phyloP scores from a whole-genome alignment of 495 filamentous ascomycete species.

The Trichodelitschia bisporula region DNA sequence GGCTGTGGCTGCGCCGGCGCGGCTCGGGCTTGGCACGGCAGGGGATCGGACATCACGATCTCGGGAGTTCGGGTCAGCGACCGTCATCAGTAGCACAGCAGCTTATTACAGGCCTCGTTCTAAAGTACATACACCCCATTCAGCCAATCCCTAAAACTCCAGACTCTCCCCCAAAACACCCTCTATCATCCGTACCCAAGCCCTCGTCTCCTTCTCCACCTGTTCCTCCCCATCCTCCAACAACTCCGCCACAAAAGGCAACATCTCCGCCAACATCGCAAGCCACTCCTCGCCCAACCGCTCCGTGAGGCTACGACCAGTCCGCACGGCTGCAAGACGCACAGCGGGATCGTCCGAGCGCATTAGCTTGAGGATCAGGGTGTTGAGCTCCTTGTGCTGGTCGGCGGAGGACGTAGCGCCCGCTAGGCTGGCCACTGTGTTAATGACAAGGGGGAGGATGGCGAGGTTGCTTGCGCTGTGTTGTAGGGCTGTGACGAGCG shows the following conservation, averaged over 20 bases:
- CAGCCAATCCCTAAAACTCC: too few relatives aligned
- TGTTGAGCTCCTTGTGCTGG: constrained; percentile 73
- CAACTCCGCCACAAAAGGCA: constrained; percentile 79
- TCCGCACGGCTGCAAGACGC: constrained; percentile 53
- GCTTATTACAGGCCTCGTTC: too few relatives aligned
- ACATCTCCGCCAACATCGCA: constrained; percentile 68
- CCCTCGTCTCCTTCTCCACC: constrained; percentile 67
- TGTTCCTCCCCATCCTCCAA: constrained; percentile 88
- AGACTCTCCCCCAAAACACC: constrained; percentile 64
- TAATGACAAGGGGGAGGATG: constrained; percentile 25
- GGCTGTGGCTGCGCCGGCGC: too few relatives aligned
- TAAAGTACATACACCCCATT: too few relatives aligned
- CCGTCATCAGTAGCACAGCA: too few relatives aligned
- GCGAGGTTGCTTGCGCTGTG: constrained; percentile 21
- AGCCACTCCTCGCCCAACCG: constrained; percentile 82
- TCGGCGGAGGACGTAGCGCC: constrained; percentile 54
- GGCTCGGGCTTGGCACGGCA: too few relatives aligned
- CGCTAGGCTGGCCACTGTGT: constrained; percentile 37
- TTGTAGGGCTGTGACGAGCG: constrained; percentile 43
- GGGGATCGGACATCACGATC: too few relatives aligned
- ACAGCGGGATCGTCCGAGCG: constrained; percentile 38
- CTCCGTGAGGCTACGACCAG: constrained; percentile 51
- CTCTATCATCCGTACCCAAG: constrained; percentile 76
- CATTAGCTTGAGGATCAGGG: constrained; percentile 45
- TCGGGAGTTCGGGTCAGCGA: too few relatives aligned